Evolutionary conservation across 192 early-diverging fungal species (phyloP).

Genomic region (Helicostylum pulchrum): DNA sequence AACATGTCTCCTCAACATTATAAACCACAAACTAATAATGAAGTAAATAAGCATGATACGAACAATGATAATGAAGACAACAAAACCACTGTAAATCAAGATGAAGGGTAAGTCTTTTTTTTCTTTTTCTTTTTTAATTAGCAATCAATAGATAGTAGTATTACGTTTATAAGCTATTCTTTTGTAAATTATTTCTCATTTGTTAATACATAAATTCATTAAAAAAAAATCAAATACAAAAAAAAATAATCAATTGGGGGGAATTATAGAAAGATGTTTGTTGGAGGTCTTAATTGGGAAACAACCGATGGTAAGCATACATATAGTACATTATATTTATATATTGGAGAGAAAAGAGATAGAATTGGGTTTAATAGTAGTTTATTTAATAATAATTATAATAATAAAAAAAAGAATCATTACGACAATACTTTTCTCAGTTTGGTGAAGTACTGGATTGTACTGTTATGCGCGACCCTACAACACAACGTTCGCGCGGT

Average conservation of each 20-base stretch:
- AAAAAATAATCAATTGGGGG: background rate
- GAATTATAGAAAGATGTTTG: constrained; percentile 70
- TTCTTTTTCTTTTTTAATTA: background rate
- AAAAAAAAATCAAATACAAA: background rate
- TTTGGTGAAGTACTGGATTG: constrained; percentile 73
- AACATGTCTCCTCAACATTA: background rate
- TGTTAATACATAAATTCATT: constrained; percentile 12
- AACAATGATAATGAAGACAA: background rate
- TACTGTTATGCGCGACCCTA: constrained; percentile 72
- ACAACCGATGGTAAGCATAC: constrained; percentile 73
- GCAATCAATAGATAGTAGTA: background rate
- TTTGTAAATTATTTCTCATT: constrained; percentile 15
- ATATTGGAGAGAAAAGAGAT: background rate
- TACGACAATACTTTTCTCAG: constrained; percentile 65
- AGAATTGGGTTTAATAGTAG: background rate
- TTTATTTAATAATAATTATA: constrained; percentile 23
- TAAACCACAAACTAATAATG: background rate
- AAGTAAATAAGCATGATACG: background rate
- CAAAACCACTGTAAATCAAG: constrained; percentile 24
- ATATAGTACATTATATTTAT: background rate
- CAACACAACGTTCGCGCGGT: constrained; percentile 66
- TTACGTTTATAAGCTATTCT: background rate
- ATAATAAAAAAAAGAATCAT: constrained; percentile 55
- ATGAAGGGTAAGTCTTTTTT: constrained; percentile 29
- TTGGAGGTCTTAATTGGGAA: constrained; percentile 81